A percentile compares a stretch with the other conserved stretches of the same genome.
Evolutionary conservation across 139 green algal genomes (phyloP).

Genomic region (Deuterostichococcus epilithicus): DNA sequence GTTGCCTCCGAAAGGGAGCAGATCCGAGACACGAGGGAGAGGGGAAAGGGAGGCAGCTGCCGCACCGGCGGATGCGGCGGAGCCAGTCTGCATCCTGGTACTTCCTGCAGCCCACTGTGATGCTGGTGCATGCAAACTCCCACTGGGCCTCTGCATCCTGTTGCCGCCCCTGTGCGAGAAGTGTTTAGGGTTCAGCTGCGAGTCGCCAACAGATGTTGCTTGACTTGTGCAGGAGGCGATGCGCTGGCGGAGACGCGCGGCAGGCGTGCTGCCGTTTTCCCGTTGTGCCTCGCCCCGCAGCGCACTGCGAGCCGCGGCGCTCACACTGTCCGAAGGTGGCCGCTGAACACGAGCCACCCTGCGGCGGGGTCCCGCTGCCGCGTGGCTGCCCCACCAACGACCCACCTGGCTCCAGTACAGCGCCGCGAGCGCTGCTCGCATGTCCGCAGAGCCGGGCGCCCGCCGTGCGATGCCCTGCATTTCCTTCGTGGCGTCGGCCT

Average conservation of each 20-base stretch:
- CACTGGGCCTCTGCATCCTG: slow-evolving; percentile 60
- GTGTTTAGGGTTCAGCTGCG: too few species aligned
- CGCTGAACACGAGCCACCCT: too few species aligned
- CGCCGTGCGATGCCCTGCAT: slow-evolving; percentile 56
- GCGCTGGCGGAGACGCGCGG: too few species aligned
- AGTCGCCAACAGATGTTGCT: too few species aligned
- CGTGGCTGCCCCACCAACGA: neutral
- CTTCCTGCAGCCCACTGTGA: slow-evolving; percentile 68
- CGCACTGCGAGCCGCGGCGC: too few species aligned
- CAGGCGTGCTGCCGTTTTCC: too few species aligned
- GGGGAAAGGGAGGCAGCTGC: neutral
- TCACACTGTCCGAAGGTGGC: too few species aligned
- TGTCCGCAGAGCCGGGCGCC: slow-evolving; percentile 74
- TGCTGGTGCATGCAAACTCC: slow-evolving; percentile 71
- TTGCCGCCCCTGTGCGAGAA: slow-evolving; percentile 37
- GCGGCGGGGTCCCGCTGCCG: neutral
- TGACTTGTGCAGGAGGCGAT: too few species aligned
- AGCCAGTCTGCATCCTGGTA: slow-evolving; percentile 81
- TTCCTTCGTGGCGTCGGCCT: slow-evolving; percentile 43
- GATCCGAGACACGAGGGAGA: neutral
- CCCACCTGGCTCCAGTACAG: slow-evolving; percentile 57
- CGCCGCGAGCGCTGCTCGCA: slow-evolving; percentile 73
- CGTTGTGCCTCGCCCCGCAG: too few species aligned
- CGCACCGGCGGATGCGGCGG: slow-evolving; percentile 54
- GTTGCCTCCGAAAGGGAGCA: too few species aligned